Evolutionary conservation across 306 rosid species (phyloP), one percentile per base, ranked within the genome.

Genomic region (Cucumis melo): DNA sequence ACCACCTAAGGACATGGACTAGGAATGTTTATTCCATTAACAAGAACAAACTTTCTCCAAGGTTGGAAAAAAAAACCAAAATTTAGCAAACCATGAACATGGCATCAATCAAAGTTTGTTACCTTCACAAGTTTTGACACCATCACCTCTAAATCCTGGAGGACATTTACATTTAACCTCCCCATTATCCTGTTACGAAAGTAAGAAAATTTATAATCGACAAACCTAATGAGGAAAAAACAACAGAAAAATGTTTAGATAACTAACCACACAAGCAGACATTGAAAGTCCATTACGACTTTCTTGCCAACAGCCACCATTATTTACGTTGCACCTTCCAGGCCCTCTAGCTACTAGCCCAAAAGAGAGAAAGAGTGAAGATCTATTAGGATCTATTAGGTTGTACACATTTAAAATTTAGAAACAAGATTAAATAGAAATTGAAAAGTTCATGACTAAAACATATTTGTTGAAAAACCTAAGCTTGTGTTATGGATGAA

Each of bases 281-380:
- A 80, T 91, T 32, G 93, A 89, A 82, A 85, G 92, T 72, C 98
- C 98, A 78, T 90, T 78, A 74, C 71, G 87, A 50, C 93, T 89
- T 10, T 87, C 91, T 80, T 90, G 99, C 99, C 99, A 95, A 81
- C 99, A 95, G 73, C 98, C 99, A 59, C 99, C 99, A 81, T 95
- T 86, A 79, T 95, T 90, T 74, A 95, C 90, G 84, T 90, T 95
- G 91, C 99, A 95, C 78, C 97, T 84, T 54, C 97, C 98, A 77
- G 99, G 90, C 41, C 99, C 99, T 76, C 96, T 92, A 0, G 98
- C 99, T 95, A 24, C 77, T 85, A 80, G 81, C 77, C 84, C 74
- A 78, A 38, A 76, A 74, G 38, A 81, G 77, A 73, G 55, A 82
- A 50, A 67, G 54, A 41, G 74, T 41, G 36, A 32, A 32, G 36